These are phyloP conservation scores for Hagleromyces aurorensis DNA, from an alignment of 805 yeast genomes.

Conservation along the genomic window DNA sequence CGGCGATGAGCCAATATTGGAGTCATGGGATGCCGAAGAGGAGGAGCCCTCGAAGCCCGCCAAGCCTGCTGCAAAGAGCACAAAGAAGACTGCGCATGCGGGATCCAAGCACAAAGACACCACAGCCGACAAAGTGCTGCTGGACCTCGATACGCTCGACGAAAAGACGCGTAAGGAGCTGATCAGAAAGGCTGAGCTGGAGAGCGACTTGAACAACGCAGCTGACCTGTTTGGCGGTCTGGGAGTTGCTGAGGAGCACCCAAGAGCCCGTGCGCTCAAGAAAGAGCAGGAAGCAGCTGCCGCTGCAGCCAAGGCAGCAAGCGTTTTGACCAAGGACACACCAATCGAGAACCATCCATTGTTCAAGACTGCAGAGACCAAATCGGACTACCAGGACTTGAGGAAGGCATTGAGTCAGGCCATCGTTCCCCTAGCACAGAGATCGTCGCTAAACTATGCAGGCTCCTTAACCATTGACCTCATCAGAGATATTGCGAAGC, in stretches of 20 bases:
- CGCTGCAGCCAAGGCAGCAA: constrained; percentile 15
- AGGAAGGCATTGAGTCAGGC: constrained; percentile 63
- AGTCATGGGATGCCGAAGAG: constrained; percentile 88
- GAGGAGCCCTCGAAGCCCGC: constrained; percentile 40
- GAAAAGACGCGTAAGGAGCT: constrained; percentile 66
- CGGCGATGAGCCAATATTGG: constrained; percentile 64
- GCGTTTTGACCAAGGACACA: constrained; percentile 36
- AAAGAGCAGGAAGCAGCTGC: constrained; percentile 32
- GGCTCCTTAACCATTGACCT: constrained; percentile 76
- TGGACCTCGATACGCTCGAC: constrained; percentile 64
- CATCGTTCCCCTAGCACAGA: constrained; percentile 51
- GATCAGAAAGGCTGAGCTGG: constrained; percentile 71
- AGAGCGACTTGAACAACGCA: constrained; percentile 85
- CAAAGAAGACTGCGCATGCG: constrained; percentile 22
- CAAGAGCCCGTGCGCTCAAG: constrained; percentile 34
- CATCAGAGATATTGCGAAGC: constrained; percentile 75
- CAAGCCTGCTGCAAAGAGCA: constrained; percentile 11
- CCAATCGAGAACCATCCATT: constrained; percentile 72
- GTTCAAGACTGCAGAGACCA: constrained; percentile 65
- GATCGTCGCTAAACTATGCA: constrained; percentile 59
- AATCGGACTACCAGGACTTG: constrained; percentile 70
- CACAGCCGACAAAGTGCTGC: constrained; percentile 33
- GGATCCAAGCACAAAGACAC: constrained; percentile 35
- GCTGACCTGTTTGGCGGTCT: constrained; percentile 81
- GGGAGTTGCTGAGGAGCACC: constrained; percentile 44